Evolutionary conservation across 768 basidiomycete species (phyloP).

Genomic region (Suillus hirtellus): DNA sequence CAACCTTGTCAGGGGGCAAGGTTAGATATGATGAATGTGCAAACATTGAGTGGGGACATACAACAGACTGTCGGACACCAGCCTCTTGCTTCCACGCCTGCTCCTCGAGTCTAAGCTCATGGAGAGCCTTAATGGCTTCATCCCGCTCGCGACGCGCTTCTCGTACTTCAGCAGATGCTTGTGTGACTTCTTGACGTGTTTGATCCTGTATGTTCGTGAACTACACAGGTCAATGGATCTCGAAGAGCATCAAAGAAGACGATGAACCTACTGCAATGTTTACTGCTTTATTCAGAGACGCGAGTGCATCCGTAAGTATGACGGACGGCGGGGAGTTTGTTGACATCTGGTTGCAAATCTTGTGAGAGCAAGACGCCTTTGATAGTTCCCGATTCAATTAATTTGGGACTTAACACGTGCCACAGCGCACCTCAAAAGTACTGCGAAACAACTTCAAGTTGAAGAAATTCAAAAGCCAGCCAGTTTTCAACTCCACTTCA

Average conservation of each 20-base stretch:
- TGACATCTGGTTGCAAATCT: slow-evolving; percentile 26
- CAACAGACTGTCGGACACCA: slow-evolving; percentile 44
- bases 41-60: slow-evolving; percentile 35
- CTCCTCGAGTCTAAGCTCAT: slow-evolving; percentile 44
- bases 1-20: slow-evolving; percentile 36
- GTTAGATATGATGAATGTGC: slow-evolving; percentile 15
- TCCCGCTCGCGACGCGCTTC: slow-evolving; percentile 53
- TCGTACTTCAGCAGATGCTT: slow-evolving; percentile 44
- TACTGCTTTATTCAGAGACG: slow-evolving; percentile 41
- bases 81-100: slow-evolving; percentile 50
- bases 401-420: not conserved
- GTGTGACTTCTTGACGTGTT: slow-evolving; percentile 52
- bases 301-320: slow-evolving; percentile 43
- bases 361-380: slow-evolving; percentile 16
- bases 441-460: not conserved
- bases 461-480: not conserved
- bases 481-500: not conserved
- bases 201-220: slow-evolving; percentile 58
- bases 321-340: slow-evolving; percentile 31
- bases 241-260: not conserved
- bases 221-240: slow-evolving; percentile 32
- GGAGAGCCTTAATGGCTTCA: slow-evolving; percentile 46
- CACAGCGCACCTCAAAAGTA: not conserved
- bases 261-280: slow-evolving; percentile 38
- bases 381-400: slow-evolving; percentile 23